These are phyloP conservation scores for Lactarius hatsudake DNA, from an alignment of 768 basidiomycete genomes.

Conservation along the genomic window DNA sequence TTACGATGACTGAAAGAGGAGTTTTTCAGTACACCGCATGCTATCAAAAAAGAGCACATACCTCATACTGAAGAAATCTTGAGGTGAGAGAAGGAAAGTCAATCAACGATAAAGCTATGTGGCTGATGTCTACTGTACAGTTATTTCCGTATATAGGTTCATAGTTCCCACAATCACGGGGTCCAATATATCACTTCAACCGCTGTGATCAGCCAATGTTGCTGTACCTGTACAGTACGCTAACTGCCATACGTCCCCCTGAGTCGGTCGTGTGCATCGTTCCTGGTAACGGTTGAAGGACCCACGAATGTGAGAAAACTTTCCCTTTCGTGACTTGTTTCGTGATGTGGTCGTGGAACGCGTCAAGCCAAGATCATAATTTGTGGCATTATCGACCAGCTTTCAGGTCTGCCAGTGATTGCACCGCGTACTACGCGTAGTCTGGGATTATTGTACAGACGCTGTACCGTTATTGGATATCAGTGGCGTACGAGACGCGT, in stretches of 20 bases:
- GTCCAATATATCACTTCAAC: background rate
- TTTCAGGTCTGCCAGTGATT: background rate
- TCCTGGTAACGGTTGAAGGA: slow-evolving; percentile 8
- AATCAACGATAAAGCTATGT: background rate
- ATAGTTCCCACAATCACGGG: background rate
- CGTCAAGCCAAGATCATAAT: slow-evolving; percentile 4
- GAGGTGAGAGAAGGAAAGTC: slow-evolving; percentile 12
- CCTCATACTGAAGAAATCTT: slow-evolving; percentile 38
- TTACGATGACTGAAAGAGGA: slow-evolving; percentile 71
- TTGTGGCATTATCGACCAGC: background rate
- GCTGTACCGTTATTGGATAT: background rate
- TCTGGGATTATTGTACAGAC: background rate
- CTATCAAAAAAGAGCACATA: slow-evolving; percentile 30
- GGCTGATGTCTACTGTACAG: slow-evolving; percentile 29
- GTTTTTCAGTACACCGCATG: slow-evolving; percentile 25
- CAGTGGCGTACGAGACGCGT: slow-evolving; percentile 12
- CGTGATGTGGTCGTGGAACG: slow-evolving; percentile 8
- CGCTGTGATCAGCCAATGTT: too few species aligned
- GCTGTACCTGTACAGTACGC: background rate
- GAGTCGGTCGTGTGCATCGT: background rate
- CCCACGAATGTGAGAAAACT: slow-evolving; percentile 8
- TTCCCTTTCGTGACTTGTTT: background rate
- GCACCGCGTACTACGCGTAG: background rate
- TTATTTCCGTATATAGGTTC: slow-evolving; percentile 3
- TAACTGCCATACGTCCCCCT: background rate